phyloP scores from a whole-genome alignment of 169 alveolate species.

The Cyclospora cayetanensis region DNA sequence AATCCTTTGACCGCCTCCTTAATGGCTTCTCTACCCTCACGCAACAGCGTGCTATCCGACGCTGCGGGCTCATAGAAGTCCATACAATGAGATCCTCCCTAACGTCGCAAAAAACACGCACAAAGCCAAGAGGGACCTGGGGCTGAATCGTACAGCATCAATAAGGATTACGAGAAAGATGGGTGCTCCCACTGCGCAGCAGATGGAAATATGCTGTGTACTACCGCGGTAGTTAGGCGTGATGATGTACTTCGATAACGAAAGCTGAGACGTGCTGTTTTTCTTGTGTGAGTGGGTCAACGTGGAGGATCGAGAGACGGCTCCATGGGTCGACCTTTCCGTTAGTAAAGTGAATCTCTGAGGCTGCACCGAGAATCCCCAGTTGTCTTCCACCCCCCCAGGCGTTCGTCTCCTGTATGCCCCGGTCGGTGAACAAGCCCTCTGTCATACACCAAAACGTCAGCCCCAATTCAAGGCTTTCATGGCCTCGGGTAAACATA shows the following conservation, averaged over 20 bases:
- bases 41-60: neutral
- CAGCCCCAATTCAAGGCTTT: neutral
- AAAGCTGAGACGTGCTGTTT: conserved; percentile 5
- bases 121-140: too few species aligned
- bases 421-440: neutral
- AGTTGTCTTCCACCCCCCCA: conserved; percentile 1
- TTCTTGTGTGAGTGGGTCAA: neutral
- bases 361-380: conserved; percentile 7
- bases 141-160: too few species aligned
- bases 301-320: neutral
- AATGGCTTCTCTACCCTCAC: neutral
- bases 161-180: too few species aligned
- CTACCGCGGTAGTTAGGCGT: too few species aligned
- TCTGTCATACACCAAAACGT: neutral
- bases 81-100: conserved; percentile 26
- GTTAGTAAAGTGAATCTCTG: conserved; percentile 53
- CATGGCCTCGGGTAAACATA: neutral
- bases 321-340: conserved; percentile 34
- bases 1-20: neutral
- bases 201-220: too few species aligned
- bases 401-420: conserved; percentile 28
- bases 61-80: neutral
- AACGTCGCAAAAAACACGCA: neutral
- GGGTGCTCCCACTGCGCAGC: too few species aligned
- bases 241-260: neutral